These are phyloP conservation scores for Panaeolus cyanescens DNA, from an alignment of 768 basidiomycete genomes.

Conservation along the genomic window DNA sequence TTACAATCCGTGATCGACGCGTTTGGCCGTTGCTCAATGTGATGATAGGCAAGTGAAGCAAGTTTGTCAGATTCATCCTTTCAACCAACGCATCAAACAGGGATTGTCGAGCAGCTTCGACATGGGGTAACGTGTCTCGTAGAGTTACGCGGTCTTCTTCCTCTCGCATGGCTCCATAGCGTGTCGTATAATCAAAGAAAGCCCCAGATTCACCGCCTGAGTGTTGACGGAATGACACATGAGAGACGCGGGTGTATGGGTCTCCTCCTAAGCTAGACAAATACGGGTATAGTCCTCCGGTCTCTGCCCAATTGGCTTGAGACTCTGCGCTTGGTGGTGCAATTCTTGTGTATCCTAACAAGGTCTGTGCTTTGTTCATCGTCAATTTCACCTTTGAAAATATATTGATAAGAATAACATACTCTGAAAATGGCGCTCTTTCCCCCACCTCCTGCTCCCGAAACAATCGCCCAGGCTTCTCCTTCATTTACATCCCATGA, in stretches of 20 bases:
- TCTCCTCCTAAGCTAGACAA: constrained; percentile 46
- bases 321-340: constrained; percentile 55
- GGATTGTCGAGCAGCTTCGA: constrained; percentile 2
- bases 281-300: constrained; percentile 76
- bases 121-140: constrained; percentile 15
- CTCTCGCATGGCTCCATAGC: constrained; percentile 87
- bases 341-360: constrained; percentile 73
- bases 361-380: constrained; percentile 42
- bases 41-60: constrained; percentile 84
- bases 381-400: not conserved
- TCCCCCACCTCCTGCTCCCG: constrained; percentile 52
- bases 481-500: constrained; percentile 61
- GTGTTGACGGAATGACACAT: constrained; percentile 72
- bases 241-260: constrained; percentile 48
- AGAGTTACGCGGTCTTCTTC: constrained; percentile 59
- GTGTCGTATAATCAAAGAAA: constrained; percentile 92
- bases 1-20: constrained; percentile 78
- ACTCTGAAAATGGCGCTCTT: constrained; percentile 71
- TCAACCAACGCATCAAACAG: constrained; percentile 56
- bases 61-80: constrained; percentile 53
- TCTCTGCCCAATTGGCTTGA: constrained; percentile 34
- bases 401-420: constrained; percentile 13
- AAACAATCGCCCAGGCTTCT: constrained; percentile 78
- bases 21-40: constrained; percentile 94
- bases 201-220: constrained; percentile 55